These are phyloP conservation scores for Aspergillus fumigatus DNA, from an alignment of 2,329 filamentous ascomycete genomes.

Conservation along the genomic window DNA sequence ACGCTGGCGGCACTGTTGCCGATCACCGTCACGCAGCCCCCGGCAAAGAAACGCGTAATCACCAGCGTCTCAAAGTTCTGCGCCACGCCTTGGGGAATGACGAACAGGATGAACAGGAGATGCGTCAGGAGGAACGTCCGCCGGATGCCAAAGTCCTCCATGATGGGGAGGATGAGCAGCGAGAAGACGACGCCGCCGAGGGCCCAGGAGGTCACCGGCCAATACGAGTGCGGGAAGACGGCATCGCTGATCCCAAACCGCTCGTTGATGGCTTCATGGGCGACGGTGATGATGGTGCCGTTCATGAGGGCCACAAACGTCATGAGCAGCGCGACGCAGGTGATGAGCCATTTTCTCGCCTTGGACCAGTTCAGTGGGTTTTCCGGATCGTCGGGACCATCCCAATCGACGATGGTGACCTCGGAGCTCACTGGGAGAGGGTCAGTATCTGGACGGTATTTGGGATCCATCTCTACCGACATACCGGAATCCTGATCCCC, in stretches of 20 bases:
- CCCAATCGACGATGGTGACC: constrained; percentile 24
- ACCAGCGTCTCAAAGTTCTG: constrained; percentile 45
- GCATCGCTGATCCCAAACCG: constrained; percentile 26
- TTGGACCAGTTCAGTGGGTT: constrained; percentile 38
- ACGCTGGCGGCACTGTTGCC: constrained; percentile 32
- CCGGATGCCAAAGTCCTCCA: constrained; percentile 40
- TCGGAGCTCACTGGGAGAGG: neutral
- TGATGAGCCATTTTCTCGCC: constrained; percentile 33
- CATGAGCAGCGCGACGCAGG: constrained; percentile 22
- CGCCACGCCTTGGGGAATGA: constrained; percentile 41
- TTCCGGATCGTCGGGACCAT: constrained; percentile 27
- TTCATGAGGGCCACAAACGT: constrained; percentile 34
- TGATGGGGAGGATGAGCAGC: constrained; percentile 28
- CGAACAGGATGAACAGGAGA: constrained; percentile 37
- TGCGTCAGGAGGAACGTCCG: constrained; percentile 39
- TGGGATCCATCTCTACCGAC: too few species aligned
- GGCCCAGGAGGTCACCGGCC: constrained; percentile 31
- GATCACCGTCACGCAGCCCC: constrained; percentile 37
- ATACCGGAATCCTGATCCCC: neutral
- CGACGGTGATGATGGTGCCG: constrained; percentile 37
- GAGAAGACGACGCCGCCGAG: constrained; percentile 25
- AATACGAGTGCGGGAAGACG: constrained; percentile 29
- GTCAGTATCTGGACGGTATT: neutral
- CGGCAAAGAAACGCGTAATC: constrained; percentile 42
- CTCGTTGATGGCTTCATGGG: constrained; percentile 33